Conservation (phyloP, 768 basidiomycete species). For the Suillus ampliporus region DNA sequence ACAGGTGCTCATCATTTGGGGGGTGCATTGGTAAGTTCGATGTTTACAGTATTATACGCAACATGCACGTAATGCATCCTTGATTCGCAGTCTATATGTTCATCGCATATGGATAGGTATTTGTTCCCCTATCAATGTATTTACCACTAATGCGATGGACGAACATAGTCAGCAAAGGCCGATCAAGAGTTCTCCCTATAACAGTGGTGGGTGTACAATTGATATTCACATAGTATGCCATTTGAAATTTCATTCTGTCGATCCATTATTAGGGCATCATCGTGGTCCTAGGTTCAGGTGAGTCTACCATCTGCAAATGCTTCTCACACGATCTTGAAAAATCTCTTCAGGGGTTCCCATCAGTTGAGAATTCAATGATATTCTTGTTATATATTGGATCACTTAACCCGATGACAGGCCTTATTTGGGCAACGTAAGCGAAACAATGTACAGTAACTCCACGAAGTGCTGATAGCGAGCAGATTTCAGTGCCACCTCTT, state of each 20-base stretch:
- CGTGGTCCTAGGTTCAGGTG: not conserved
- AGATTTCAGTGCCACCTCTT: not conserved
- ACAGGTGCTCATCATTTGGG: not conserved
- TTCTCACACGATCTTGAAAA: not conserved
- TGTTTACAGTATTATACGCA: not conserved
- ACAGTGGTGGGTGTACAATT: not conserved
- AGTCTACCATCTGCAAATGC: not conserved
- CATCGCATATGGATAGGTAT: constrained; percentile 1
- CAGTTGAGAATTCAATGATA: not conserved
- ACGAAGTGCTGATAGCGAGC: not conserved
- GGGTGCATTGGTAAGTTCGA: not conserved
- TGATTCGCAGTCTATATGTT: not conserved
- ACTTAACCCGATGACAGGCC: not conserved
- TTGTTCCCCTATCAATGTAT: not conserved
- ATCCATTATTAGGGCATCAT: not conserved
- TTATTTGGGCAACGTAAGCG: not conserved
- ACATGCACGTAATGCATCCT: not conserved
- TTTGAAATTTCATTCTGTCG: not conserved
- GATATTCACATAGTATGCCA: not conserved
- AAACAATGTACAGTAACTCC: not conserved
- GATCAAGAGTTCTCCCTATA: not conserved
- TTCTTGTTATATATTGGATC: not conserved
- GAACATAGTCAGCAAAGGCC: not conserved
- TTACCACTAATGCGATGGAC: not conserved
- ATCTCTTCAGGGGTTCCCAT: not conserved